Evolutionary conservation across 2,329 filamentous ascomycete species (phyloP).

Genomic region (Blumeria hordei): DNA sequence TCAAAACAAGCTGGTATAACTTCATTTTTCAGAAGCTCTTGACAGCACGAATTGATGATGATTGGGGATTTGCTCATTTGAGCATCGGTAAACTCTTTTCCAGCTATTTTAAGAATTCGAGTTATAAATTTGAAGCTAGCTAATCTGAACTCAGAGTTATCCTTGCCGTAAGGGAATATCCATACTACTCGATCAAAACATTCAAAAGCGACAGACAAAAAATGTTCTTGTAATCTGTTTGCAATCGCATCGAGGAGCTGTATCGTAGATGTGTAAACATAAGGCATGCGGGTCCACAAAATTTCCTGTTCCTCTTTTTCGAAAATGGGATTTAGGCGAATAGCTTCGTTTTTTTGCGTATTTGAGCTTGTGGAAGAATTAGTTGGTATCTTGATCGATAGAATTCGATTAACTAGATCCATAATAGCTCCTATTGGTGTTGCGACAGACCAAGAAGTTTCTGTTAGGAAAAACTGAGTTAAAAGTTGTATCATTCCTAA

Average conservation of each 20-base stretch:
- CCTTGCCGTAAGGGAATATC: constrained; percentile 37
- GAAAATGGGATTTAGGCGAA: constrained; percentile 48
- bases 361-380: neutral
- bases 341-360: constrained; percentile 2
- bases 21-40: constrained; percentile 31
- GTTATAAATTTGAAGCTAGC: constrained; percentile 34
- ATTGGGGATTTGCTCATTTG: constrained; percentile 36
- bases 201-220: constrained; percentile 34
- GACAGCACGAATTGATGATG: constrained; percentile 44
- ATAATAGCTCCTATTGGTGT: constrained; percentile 43
- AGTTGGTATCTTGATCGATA: constrained; percentile 31
- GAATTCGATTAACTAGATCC: constrained; percentile 45
- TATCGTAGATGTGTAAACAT: constrained; percentile 49
- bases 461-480: constrained; percentile 32
- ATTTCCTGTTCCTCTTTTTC: constrained; percentile 61
- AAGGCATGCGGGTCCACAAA: constrained; percentile 48
- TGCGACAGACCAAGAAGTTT: constrained; percentile 39
- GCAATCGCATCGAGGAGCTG: constrained; percentile 32
- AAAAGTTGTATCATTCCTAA: constrained; percentile 40
- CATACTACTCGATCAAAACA: constrained; percentile 48
- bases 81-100: constrained; percentile 40
- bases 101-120: constrained; percentile 33
- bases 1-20: neutral
- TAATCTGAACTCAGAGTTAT: constrained; percentile 28
- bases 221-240: constrained; percentile 30